Evolutionary conservation across 352 stramenopile species (phyloP).

Genomic region (Globisporangium recalcitrans): DNA sequence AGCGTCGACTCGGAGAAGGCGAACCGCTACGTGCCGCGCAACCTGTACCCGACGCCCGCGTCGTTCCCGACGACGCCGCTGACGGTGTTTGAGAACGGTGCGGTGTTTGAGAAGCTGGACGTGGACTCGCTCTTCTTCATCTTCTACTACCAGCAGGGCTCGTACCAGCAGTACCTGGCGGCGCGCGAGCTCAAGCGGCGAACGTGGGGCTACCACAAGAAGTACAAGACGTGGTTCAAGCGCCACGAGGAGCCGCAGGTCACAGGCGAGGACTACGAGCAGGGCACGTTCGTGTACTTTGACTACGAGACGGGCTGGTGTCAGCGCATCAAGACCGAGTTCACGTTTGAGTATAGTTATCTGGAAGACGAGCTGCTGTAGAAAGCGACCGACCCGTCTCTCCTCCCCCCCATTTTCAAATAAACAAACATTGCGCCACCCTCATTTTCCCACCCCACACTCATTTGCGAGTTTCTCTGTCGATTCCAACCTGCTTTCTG

Average conservation of each 20-base stretch:
- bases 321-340: slow-evolving; percentile 98
- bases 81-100: slow-evolving; percentile 90
- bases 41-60: slow-evolving; percentile 91
- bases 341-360: slow-evolving; percentile 98
- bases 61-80: slow-evolving; percentile 89
- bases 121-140: slow-evolving; percentile 99
- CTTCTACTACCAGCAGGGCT: slow-evolving; percentile 99
- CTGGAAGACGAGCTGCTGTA: slow-evolving; percentile 90
- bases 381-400: too few relatives aligned
- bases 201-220: slow-evolving; percentile 99
- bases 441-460: neutral
- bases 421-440: neutral
- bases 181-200: slow-evolving; percentile 97
- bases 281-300: slow-evolving; percentile 99
- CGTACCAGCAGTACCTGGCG: slow-evolving; percentile 98
- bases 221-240: slow-evolving; percentile 99
- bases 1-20: slow-evolving; percentile 87
- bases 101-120: slow-evolving; percentile 97
- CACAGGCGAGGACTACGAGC: slow-evolving; percentile 98
- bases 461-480: too few relatives aligned
- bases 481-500: too few relatives aligned
- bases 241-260: slow-evolving; percentile 94
- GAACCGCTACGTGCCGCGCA: slow-evolving; percentile 92
- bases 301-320: slow-evolving; percentile 99
- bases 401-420: neutral